A percentile compares a stretch with the other conserved stretches of the same genome.
phyloP scores from a whole-genome alignment of 768 basidiomycete species.

The Termitomyces titanicus region DNA sequence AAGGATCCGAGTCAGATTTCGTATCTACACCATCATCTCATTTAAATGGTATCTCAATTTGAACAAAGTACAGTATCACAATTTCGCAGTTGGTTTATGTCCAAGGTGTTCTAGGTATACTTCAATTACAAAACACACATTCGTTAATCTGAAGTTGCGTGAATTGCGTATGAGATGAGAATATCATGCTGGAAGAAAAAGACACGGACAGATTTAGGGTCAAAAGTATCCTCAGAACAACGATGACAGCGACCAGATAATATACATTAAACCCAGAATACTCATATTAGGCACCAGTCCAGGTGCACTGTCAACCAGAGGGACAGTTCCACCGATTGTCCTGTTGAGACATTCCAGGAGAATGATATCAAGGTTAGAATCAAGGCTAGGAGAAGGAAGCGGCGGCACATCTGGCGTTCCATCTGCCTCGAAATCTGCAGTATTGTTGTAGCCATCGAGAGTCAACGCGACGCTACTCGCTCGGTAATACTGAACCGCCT shows the following conservation, averaged over 20 bases:
- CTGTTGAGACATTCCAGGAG: constrained; percentile 57
- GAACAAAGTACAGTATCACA: no score
- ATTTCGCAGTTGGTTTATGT: no score
- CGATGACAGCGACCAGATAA: constrained; percentile 16
- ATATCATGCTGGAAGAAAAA: constrained; percentile 24
- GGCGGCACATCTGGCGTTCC: constrained; percentile 43
- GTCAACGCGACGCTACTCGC: constrained; percentile 60
- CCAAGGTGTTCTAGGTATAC: no score
- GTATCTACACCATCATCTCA: no score
- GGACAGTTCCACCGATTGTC: constrained; percentile 57
- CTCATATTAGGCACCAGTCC: constrained; percentile 16
- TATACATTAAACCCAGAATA: constrained; percentile 19
- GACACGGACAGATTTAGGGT: neutral
- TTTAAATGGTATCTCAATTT: no score
- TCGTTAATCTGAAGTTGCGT: neutral
- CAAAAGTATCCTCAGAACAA: neutral
- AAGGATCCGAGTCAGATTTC: no score
- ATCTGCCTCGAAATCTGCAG: constrained; percentile 40
- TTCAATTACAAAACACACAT: neutral
- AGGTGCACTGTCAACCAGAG: constrained; percentile 42
- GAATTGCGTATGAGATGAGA: neutral
- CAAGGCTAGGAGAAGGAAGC: constrained; percentile 35
- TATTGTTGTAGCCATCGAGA: constrained; percentile 66
- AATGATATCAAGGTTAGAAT: constrained; percentile 37
- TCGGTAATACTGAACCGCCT: constrained; percentile 67